phyloP scores from a whole-genome alignment of 139 green algal species.

The Chlorella sp. region DNA sequence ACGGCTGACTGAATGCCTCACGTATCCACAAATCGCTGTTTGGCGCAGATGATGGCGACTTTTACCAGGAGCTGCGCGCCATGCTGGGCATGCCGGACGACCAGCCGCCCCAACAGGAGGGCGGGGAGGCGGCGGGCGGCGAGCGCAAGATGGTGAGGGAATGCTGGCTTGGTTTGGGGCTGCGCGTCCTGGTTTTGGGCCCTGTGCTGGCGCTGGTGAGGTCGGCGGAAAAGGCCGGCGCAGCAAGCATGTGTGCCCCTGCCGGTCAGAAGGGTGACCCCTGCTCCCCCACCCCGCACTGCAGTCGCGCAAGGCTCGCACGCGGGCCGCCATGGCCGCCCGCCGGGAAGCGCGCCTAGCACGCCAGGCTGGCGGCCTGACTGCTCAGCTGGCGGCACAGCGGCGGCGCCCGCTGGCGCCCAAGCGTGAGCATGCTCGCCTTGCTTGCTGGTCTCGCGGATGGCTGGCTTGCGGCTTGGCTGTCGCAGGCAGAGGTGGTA shows the following conservation, averaged over 20 bases:
- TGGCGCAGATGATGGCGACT: conserved; percentile 47
- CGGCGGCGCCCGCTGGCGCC: conserved; percentile 27
- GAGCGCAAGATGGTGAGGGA: background rate
- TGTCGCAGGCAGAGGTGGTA: background rate
- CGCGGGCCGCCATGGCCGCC: too few species aligned
- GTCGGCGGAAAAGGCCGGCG: too few species aligned
- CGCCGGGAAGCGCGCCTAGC: too few species aligned
- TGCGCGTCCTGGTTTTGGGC: too few species aligned
- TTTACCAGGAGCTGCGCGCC: conserved; percentile 38
- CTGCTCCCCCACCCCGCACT: too few species aligned
- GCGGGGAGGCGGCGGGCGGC: background rate
- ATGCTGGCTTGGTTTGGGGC: background rate
- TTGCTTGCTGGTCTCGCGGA: background rate
- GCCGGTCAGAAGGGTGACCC: too few species aligned
- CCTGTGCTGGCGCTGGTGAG: too few species aligned
- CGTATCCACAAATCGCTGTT: too few species aligned
- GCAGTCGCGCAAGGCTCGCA: too few species aligned
- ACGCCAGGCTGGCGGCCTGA: too few species aligned
- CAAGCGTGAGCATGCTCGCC: background rate
- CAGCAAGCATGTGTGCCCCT: background rate
- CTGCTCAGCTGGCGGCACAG: background rate
- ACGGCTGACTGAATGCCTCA: too few species aligned
- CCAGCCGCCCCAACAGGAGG: background rate
- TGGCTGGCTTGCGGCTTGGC: too few species aligned
- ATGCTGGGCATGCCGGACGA: conserved; percentile 17